Percentiles rank a stretch among this genome's conserved stretches.
These are phyloP conservation scores for Casuarina equisetifolia DNA, from an alignment of 306 rosid genomes.

Conservation along the genomic window DNA sequence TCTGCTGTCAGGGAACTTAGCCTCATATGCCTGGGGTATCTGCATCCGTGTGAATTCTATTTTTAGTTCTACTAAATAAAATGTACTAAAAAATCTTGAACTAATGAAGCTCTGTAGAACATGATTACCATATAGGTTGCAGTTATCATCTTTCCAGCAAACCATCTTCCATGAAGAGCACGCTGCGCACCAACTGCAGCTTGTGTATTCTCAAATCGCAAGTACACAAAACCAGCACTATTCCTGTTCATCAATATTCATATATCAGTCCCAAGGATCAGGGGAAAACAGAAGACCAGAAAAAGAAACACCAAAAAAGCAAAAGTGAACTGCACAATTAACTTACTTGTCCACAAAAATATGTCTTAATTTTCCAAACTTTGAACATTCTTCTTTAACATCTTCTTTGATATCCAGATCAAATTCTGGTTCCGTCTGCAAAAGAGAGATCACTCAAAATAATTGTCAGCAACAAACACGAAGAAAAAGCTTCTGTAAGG, in stretches of 20 bases:
- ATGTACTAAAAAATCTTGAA: conserved; percentile 7
- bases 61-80: conserved; percentile 5
- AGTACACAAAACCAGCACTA: conserved; percentile 73
- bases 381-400: conserved; percentile 85
- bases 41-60: conserved; percentile 37
- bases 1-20: conserved; percentile 60
- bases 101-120: conserved; percentile 14
- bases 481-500: background rate
- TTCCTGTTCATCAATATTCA: conserved; percentile 50
- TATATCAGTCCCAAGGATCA: background rate
- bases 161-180: conserved; percentile 97
- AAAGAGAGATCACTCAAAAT: conserved; percentile 17
- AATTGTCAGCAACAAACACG: conserved; percentile 10
- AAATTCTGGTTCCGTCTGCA: conserved; percentile 78
- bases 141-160: conserved; percentile 97
- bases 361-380: conserved; percentile 74
- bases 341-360: conserved; percentile 83
- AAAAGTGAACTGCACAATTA: background rate
- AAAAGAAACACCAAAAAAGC: background rate
- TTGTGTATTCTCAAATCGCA: conserved; percentile 65
- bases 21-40: conserved; percentile 69
- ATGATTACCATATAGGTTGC: conserved; percentile 74
- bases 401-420: conserved; percentile 92
- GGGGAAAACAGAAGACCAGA: background rate
- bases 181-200: conserved; percentile 70